phyloP scores from a whole-genome alignment of 75 land plant genomes.

The Chamaecyparis obtusa region DNA sequence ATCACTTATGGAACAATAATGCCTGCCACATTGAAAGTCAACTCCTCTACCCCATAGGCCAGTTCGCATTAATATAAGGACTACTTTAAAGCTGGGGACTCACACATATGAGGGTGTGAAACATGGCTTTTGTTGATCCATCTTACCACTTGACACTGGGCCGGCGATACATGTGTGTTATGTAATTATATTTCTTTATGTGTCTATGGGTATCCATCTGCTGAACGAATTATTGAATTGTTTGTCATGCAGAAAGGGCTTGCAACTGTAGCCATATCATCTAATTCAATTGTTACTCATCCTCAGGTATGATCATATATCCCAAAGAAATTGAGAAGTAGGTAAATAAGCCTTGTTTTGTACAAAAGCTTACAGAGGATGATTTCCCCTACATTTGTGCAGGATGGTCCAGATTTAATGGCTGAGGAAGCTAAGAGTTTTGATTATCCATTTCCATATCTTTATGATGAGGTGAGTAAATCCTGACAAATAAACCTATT shows the following conservation, averaged over 20 bases:
- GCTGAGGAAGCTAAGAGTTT: slow-evolving; percentile 87
- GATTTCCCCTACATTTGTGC: slow-evolving; percentile 15
- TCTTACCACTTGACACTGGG: neutral
- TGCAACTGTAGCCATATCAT: slow-evolving; percentile 88
- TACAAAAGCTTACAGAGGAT: neutral
- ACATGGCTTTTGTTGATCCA: neutral
- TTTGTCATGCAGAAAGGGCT: slow-evolving; percentile 72
- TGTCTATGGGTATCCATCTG: neutral
- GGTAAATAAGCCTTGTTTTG: neutral
- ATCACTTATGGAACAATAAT: neutral
- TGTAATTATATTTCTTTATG: neutral
- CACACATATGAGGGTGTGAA: neutral
- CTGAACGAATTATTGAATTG: neutral
- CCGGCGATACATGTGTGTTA: neutral
- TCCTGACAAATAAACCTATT: neutral
- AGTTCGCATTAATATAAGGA: slow-evolving; percentile 8
- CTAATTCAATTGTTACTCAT: slow-evolving; percentile 81
- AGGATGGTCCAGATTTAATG: slow-evolving; percentile 98
- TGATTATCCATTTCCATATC: slow-evolving; percentile 85
- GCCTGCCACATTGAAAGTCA: neutral
- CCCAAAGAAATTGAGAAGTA: neutral
- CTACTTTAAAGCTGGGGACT: neutral
- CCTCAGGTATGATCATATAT: slow-evolving; percentile 60
- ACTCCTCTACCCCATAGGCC: neutral
- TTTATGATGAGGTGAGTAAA: slow-evolving; percentile 80